Percentiles rank a stretch among this genome's conserved stretches.
Evolutionary conservation across 2,329 filamentous ascomycete genomes (phyloP).

Genomic region (Ilyonectria mors-panacis): DNA sequence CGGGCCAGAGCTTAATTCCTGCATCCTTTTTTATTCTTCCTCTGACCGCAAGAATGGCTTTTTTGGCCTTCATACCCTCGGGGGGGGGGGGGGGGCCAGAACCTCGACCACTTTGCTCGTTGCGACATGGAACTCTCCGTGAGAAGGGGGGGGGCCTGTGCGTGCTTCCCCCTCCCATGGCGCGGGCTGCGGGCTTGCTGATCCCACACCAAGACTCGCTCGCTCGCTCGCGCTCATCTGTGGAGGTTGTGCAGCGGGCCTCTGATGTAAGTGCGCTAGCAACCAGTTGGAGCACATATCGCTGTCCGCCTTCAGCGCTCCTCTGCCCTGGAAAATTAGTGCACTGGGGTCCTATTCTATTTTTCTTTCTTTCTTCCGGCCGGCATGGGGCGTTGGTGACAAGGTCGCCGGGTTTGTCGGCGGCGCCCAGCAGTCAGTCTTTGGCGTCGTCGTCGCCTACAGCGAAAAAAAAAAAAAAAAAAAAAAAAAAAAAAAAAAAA

Average conservation of each 20-base stretch:
- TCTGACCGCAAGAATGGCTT: neutral
- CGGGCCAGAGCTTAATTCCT: neutral
- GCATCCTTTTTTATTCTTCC: neutral
- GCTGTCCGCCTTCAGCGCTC: neutral
- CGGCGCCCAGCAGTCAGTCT: constrained; percentile 11
- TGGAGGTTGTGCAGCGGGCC: neutral
- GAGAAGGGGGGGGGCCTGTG: constrained; percentile 1
- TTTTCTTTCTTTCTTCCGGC: too few relatives aligned
- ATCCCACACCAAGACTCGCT: neutral
- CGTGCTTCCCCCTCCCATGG: neutral
- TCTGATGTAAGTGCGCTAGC: neutral
- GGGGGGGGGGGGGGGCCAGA: neutral
- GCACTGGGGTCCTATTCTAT: neutral
- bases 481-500: constrained; percentile 15
- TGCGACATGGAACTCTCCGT: constrained; percentile 12
- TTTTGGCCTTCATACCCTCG: neutral
- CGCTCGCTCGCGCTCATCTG: neutral
- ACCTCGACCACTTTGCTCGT: neutral
- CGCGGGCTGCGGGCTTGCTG: constrained; percentile 1
- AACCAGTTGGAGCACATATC: neutral
- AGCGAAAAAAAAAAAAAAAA: constrained; percentile 16
- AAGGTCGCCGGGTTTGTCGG: constrained; percentile 20
- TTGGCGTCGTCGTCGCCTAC: neutral
- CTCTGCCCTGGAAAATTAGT: neutral
- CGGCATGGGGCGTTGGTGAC: constrained; percentile 6